A percentile compares a stretch with the other conserved stretches of the same genome.
These are phyloP conservation scores for Colletotrichum lini DNA, from an alignment of 2,329 filamentous ascomycete species.

Conservation along the genomic window DNA sequence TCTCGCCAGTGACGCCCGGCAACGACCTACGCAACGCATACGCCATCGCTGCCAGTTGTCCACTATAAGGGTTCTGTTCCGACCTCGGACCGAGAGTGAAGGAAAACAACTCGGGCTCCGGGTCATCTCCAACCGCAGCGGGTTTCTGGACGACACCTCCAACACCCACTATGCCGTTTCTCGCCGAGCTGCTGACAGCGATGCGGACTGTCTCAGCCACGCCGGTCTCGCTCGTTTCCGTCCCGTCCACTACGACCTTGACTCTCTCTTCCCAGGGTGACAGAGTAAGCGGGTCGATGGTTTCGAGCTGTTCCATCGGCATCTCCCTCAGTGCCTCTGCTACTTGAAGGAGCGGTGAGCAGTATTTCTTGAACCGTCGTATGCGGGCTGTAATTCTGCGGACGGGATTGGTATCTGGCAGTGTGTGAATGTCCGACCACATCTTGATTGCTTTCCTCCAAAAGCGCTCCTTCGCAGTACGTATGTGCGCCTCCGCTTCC, in stretches of 20 bases:
- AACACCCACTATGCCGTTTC: neutral
- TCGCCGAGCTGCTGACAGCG: neutral
- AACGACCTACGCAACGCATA: neutral
- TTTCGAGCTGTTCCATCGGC: neutral
- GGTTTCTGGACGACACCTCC: neutral
- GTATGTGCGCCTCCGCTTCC: conserved; percentile 44
- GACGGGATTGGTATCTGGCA: no score
- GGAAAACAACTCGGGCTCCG: neutral
- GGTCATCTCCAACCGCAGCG: neutral
- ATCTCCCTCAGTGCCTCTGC: neutral
- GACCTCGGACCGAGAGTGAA: neutral
- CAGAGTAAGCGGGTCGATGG: neutral
- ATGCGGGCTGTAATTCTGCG: no score
- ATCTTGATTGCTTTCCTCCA: conserved; percentile 39
- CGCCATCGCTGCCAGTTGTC: neutral
- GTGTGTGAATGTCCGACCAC: no score
- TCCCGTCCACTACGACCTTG: neutral
- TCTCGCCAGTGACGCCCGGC: neutral
- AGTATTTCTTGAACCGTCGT: neutral
- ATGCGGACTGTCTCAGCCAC: neutral
- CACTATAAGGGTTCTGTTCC: neutral
- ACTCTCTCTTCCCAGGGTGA: neutral
- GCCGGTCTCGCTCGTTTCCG: no score
- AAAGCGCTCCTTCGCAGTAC: conserved; percentile 39
- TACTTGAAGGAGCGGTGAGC: neutral